Base-by-base conservation (phyloP, 2,329 filamentous ascomycete genomes). In the Hawksworthiomyces lignivorus region DNA sequence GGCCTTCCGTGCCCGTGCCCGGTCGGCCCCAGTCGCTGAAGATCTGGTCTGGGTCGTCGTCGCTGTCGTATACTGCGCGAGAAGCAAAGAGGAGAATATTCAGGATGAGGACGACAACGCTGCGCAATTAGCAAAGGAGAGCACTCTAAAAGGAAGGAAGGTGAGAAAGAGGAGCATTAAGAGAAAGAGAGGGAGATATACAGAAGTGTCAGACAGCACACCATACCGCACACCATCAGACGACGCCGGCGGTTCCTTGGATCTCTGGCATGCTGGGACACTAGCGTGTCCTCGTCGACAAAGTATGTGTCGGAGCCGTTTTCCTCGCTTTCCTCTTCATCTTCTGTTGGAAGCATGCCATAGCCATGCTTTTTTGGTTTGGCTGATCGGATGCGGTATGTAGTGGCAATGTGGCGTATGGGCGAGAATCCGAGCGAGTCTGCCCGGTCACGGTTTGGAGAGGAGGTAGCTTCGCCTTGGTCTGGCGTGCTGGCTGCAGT, bases 171-270 rank as follows among this genome's bases (percentile, higher is more conserved):
- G 17, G 8, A 20, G 9, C 18, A 12, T 20, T 18, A 17, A 32
- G 30, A 36, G 22, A 21, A 36, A 31, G 32, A 27, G 20, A n/a
- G 6, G 15, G 19, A 30, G 37, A 58, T 61, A 47, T 54, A 66
- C 63, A 65, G 39, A 14, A 65, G 49, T 9, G 51, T 52, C 22
- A 62, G 53, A 7, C 56, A 57, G 52, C 58, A 60, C 38, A 65
- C 57, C 15, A 59, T 58, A 26, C 61, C 54, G 41, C 59, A 62
- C 11, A 61, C 53, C 8, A 58, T 50, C 41, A 52, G 51, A 21
- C 46, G 47, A 11, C 48, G 34, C 22, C 44, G 49, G 34, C 44
- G 49, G 21, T 44, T 43, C 12, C 30, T 30, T 17, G 30, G 28
- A 12, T n/a, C 19, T 27, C 20, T 8, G 35, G 43, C 5, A 26